A percentile compares a stretch with the other conserved stretches of the same genome.
Evolutionary conservation across 768 basidiomycete genomes (phyloP).

Genomic region (Pleurotus sapidus): DNA sequence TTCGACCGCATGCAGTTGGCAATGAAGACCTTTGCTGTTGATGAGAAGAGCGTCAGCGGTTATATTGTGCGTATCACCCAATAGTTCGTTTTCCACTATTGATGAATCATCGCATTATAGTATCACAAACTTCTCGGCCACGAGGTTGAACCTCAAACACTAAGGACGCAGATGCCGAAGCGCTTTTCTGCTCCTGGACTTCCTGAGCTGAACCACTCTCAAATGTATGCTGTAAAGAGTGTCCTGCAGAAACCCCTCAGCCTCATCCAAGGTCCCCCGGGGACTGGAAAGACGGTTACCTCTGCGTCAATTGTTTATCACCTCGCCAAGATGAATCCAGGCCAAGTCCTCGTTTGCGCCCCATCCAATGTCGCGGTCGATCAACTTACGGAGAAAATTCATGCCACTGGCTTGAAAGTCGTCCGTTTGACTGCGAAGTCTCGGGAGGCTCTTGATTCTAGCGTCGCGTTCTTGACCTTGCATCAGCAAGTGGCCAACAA

Average conservation of each 20-base stretch:
- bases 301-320: constrained; percentile 99
- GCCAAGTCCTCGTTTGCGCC: constrained; percentile 97
- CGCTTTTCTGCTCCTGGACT: constrained; percentile 96
- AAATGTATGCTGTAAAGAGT: constrained; percentile 99
- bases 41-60: constrained; percentile 98
- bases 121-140: constrained; percentile 99
- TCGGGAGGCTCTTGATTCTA: constrained; percentile 96
- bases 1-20: constrained; percentile 99
- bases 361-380: constrained; percentile 99
- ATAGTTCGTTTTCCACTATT: background rate
- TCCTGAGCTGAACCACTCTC: constrained; percentile 98
- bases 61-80: constrained; percentile 75
- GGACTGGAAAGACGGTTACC: constrained; percentile 98
- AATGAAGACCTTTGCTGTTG: constrained; percentile 99
- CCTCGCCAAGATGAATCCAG: constrained; percentile 98
- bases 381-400: constrained; percentile 98
- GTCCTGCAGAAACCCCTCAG: constrained; percentile 97
- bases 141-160: constrained; percentile 91
- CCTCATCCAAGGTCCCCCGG: constrained; percentile 97
- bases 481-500: constrained; percentile 98
- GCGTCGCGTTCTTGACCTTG: constrained; percentile 88
- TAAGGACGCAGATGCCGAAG: constrained; percentile 93
- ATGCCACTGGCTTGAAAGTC: constrained; percentile 97
- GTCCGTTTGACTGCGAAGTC: constrained; percentile 98
- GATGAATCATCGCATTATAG: constrained; percentile 33